phyloP scores from a whole-genome alignment of 2,329 filamentous ascomycete genomes.

The Grosmannia huntii region DNA sequence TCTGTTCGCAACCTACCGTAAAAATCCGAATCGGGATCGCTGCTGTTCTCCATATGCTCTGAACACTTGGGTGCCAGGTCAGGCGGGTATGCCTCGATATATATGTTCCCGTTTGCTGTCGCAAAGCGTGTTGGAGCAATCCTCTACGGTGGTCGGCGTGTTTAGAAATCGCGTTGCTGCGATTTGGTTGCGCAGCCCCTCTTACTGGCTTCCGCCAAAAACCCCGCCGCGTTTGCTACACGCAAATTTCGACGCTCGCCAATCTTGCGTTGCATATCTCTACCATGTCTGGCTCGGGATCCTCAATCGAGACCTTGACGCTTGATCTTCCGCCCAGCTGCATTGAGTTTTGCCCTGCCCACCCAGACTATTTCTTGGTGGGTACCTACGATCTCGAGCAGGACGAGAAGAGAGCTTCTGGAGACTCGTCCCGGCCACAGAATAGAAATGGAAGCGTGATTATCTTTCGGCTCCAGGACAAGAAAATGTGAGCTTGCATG shows the following conservation, averaged over 20 bases:
- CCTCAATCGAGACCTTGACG: slow-evolving; percentile 33
- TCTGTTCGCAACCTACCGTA: slow-evolving; percentile 28
- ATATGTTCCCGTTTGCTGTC: too few relatives aligned
- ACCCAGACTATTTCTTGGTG: slow-evolving; percentile 57
- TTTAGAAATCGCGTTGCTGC: not conserved
- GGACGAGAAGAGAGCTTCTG: slow-evolving; percentile 15
- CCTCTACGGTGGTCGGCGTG: too few relatives aligned
- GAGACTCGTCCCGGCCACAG: slow-evolving; percentile 32
- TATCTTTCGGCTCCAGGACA: slow-evolving; percentile 43
- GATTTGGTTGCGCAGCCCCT: not conserved
- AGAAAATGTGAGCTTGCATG: slow-evolving; percentile 38
- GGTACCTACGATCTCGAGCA: slow-evolving; percentile 73
- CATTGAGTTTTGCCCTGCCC: slow-evolving; percentile 55
- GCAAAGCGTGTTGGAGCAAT: too few relatives aligned
- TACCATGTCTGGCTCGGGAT: slow-evolving; percentile 16
- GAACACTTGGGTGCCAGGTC: too few relatives aligned
- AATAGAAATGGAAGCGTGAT: slow-evolving; percentile 62
- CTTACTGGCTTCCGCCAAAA: not conserved
- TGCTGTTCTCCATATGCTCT: slow-evolving; percentile 19
- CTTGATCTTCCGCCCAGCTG: slow-evolving; percentile 64
- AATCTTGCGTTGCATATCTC: not conserved
- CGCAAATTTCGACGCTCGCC: not conserved
- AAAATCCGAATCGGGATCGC: slow-evolving; percentile 39
- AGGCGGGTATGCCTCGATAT: too few relatives aligned
- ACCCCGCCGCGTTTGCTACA: not conserved